Conservation (phyloP, 1,139 yeast species). For the Debaryomycetaceae sp. region DNA sequence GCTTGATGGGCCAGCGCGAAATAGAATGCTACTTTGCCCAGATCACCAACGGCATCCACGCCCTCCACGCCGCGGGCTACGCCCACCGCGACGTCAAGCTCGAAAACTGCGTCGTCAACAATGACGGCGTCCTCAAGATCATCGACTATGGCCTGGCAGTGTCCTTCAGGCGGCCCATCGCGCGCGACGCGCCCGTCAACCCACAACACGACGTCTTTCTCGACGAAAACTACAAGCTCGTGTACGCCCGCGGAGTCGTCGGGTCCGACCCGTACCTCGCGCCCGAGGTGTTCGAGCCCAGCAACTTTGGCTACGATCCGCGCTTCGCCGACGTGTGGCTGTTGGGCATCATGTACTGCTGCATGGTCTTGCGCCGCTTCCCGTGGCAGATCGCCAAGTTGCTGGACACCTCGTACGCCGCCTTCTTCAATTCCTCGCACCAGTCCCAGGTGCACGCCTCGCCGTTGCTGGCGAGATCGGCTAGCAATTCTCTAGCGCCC, state of each 20-base stretch:
- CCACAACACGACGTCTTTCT: slow-evolving; percentile 8
- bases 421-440: not conserved
- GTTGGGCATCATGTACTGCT: slow-evolving; percentile 62
- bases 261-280: slow-evolving; percentile 79
- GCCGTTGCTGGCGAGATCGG: too few relatives aligned
- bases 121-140: slow-evolving; percentile 51
- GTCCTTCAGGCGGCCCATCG: slow-evolving; percentile 34
- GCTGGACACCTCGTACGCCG: slow-evolving; percentile 40
- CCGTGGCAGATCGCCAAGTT: slow-evolving; percentile 71
- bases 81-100: slow-evolving; percentile 71
- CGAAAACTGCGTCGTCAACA: slow-evolving; percentile 65
- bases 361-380: slow-evolving; percentile 61
- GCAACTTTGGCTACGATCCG: slow-evolving; percentile 49
- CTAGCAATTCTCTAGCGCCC: not conserved
- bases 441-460: not conserved
- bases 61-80: slow-evolving; percentile 55
- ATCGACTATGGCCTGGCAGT: slow-evolving; percentile 76
- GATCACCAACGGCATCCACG: slow-evolving; percentile 47
- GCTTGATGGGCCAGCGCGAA: slow-evolving; percentile 48
- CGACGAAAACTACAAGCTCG: slow-evolving; percentile 15
- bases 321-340: slow-evolving; percentile 73
- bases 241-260: slow-evolving; percentile 54
- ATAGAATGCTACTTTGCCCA: slow-evolving; percentile 61
- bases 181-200: slow-evolving; percentile 3
- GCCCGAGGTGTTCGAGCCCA: slow-evolving; percentile 53